Evolutionary conservation across 2,329 filamentous ascomycete species (phyloP).

Genomic region (Aurifilum marmelostoma): DNA sequence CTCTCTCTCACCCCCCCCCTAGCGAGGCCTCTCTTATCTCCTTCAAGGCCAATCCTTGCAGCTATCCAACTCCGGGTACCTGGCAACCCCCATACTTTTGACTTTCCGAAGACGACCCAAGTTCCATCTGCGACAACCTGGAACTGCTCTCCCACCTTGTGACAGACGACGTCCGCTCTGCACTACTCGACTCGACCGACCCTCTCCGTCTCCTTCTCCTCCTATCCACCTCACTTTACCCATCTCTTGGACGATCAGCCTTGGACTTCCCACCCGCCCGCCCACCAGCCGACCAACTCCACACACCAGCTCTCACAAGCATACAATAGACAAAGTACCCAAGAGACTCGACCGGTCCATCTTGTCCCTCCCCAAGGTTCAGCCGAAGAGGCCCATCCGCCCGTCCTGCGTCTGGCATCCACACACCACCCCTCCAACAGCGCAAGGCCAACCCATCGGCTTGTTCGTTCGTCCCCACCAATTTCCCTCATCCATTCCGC

Average conservation of each 20-base stretch:
- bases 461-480: constrained; percentile 19
- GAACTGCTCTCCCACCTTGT: background rate
- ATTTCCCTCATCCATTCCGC: constrained; percentile 25
- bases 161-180: background rate
- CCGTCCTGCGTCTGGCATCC: background rate
- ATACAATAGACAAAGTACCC: background rate
- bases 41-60: background rate
- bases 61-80: background rate
- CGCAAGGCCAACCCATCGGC: background rate
- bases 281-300: background rate
- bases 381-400: background rate
- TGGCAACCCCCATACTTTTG: constrained; percentile 11
- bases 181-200: background rate
- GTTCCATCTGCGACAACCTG: constrained; percentile 7
- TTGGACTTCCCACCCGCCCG: too few species aligned
- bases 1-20: background rate
- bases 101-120: constrained; percentile 7
- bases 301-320: background rate
- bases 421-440: constrained; percentile 9
- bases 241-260: background rate
- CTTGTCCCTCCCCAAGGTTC: background rate
- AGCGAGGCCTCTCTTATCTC: constrained; percentile 1
- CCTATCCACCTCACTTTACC: background rate
- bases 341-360: background rate
- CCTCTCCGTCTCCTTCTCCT: background rate